phyloP scores from a whole-genome alignment of 2,329 filamentous ascomycete species.

The Aspergillus pseudoglaucus region DNA sequence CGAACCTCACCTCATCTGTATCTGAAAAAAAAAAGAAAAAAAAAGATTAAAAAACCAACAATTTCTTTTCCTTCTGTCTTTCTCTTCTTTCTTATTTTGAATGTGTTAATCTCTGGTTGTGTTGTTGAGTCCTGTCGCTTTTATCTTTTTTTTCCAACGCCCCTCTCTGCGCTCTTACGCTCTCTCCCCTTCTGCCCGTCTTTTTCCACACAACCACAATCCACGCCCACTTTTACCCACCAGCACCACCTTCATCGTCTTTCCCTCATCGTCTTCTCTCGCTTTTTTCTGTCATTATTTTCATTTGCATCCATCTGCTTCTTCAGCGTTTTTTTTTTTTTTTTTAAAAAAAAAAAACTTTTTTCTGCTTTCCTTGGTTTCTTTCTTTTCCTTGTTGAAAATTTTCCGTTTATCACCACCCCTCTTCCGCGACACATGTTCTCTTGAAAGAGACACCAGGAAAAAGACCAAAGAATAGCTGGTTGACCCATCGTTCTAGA shows the following conservation, averaged over 20 bases:
- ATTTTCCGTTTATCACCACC: not conserved
- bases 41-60: not conserved
- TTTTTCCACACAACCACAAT: not conserved
- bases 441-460: not conserved
- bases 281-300: not conserved
- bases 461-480: conserved; percentile 3
- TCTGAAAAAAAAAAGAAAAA: not conserved
- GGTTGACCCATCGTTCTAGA: conserved; percentile 24
- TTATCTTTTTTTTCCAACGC: not conserved
- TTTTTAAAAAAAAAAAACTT: no score
- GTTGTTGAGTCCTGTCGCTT: not conserved
- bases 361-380: not conserved
- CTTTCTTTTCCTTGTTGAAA: not conserved
- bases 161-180: not conserved
- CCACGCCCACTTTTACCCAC: not conserved
- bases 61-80: conserved; percentile 3
- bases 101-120: not conserved
- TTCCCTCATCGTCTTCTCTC: not conserved
- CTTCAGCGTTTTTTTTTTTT: not conserved
- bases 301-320: not conserved
- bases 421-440: not conserved
- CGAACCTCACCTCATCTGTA: no score
- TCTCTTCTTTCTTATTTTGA: not conserved
- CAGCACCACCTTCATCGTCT: not conserved
- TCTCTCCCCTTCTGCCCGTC: not conserved